Evolutionary conservation across 2,329 filamentous ascomycete genomes (phyloP), one percentile per base, ranked within the genome.

Genomic region (Hypoxylon sp.): DNA sequence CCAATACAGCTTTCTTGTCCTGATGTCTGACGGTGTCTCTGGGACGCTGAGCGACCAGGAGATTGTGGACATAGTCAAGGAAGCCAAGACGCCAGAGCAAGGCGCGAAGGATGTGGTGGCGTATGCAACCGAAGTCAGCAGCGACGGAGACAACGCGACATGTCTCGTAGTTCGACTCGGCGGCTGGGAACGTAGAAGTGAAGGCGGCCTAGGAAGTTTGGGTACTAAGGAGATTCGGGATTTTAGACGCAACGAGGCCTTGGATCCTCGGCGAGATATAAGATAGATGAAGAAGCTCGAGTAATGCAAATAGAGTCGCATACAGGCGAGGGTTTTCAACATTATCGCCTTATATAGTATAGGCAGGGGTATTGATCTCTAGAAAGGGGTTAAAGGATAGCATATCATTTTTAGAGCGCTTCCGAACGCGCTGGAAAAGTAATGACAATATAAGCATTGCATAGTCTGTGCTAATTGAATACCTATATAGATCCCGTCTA

Each of bases 11-110:
- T 99, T 99, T 80, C 79, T 98, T 56, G 93, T 97, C 1, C 87
- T 99, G 51, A 89, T 97, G 79, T 92, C 89, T 1, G 96, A 99
- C 79, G 96, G 96, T 27, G 89, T 99, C 8, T 95, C 91, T 19
- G 95, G 93, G 6, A 92, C 92, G 15, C 83, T 98, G 21, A 89
- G 87, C 61, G 96, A 99, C 77, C 95, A 98, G 81, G 96, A 99
- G 81, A 93, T 98, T 68, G 94, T 98, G 31, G 96, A 99, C 78
- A 90, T 98, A 32, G 86, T 98, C 75, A 98, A 98, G 80, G 96
- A 99, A 80, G 93, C 94, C 4, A 90, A 87, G 76, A 98, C 95
- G 0, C 96, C 96, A 0, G 95, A 97, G 73, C 89, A 97, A 77
- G 96, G 90, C 2, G 90, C 93, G 1, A 86, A 86, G 65, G 89